Base-by-base conservation (phyloP, 805 yeast species). In the Starmera dryadoides region DNA sequence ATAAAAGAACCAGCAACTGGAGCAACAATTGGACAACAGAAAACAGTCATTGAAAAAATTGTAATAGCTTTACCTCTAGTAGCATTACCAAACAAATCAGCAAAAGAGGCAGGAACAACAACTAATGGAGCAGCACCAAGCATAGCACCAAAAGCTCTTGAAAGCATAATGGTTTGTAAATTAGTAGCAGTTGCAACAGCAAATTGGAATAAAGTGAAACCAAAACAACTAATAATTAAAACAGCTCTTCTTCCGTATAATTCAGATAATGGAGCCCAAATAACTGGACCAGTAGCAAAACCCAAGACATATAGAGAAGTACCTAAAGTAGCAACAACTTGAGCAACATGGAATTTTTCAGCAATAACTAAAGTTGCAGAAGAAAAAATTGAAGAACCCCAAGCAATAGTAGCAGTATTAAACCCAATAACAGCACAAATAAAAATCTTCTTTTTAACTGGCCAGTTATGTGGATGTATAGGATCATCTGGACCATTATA, bases 241-340 rank as follows among this genome's bases (percentile, higher is more conserved):
- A 85, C 79, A 15, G 71, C 59, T 56, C 75, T 74, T 59, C 95
- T 74, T 39, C 94, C 93, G 48, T 70, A 80, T 29, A 81, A 52
- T 58, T 84, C 95, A n/a, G 91, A 81, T 29, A 84, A 57, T 4
- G 95, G 96, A 20, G 93, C 96, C 87, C 93, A 89, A 29, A 86
- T 53, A 37, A 89, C 68, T 4, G 98, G 98, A 16, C 97, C 96
- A 1, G 86, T 73, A 1, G 96, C 97, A 62, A 88, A 91, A 10
- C 97, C 98, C 32, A 87, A 60, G n/a, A 89, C 96, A 52, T 77
- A 89, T 20, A 88, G 67, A 0, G 96, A 79, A 9, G 87, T 72
- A 41, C 86, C 84, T 35, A 91, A 68, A 18, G 85, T 73, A 12
- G 83, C 81, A n/a, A 79, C 89, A 10, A 78, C 83, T 6, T 53